A percentile compares a stretch with the other conserved stretches of the same genome.
Evolutionary conservation across 345 rosid genomes (phyloP).

Genomic region (Populus pruinosa): DNA sequence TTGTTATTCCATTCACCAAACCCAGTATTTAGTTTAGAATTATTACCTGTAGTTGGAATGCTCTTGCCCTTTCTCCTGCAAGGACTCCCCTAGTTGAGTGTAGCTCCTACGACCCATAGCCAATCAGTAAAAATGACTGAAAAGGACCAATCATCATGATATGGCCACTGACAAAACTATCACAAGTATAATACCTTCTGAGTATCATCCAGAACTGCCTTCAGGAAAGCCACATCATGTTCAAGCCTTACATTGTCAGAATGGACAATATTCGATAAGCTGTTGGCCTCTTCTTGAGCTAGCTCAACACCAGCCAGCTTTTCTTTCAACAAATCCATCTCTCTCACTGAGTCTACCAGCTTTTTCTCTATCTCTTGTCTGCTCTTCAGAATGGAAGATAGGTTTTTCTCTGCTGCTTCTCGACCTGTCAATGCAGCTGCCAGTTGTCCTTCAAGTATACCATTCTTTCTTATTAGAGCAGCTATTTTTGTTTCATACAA

Average conservation of each 20-base stretch:
- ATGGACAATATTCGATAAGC: slow-evolving; percentile 80
- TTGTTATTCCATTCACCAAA: neutral
- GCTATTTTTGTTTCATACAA: slow-evolving; percentile 75
- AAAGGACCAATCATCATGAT: neutral
- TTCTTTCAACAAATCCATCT: slow-evolving; percentile 83
- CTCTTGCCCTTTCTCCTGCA: slow-evolving; percentile 89
- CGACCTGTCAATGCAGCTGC: slow-evolving; percentile 60
- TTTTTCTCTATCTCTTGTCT: slow-evolving; percentile 84
- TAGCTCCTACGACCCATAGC: slow-evolving; percentile 53
- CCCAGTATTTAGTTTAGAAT: neutral
- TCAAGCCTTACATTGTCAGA: slow-evolving; percentile 95
- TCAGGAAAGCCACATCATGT: slow-evolving; percentile 93
- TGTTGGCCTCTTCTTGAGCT: slow-evolving; percentile 88
- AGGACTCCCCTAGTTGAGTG: slow-evolving; percentile 96
- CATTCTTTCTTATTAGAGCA: slow-evolving; percentile 65
- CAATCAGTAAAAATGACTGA: slow-evolving; percentile 12
- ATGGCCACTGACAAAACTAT: neutral
- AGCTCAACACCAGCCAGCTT: slow-evolving; percentile 69
- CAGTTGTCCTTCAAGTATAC: slow-evolving; percentile 70
- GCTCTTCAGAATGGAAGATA: slow-evolving; percentile 63
- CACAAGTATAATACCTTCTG: slow-evolving; percentile 58
- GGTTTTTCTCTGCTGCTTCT: slow-evolving; percentile 70
- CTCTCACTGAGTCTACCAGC: slow-evolving; percentile 56
- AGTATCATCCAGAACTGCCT: slow-evolving; percentile 91
- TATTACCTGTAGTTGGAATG: slow-evolving; percentile 84